Evolutionary conservation across 495 filamentous ascomycete species (phyloP).

Genomic region (Trichoderma erinaceum): DNA sequence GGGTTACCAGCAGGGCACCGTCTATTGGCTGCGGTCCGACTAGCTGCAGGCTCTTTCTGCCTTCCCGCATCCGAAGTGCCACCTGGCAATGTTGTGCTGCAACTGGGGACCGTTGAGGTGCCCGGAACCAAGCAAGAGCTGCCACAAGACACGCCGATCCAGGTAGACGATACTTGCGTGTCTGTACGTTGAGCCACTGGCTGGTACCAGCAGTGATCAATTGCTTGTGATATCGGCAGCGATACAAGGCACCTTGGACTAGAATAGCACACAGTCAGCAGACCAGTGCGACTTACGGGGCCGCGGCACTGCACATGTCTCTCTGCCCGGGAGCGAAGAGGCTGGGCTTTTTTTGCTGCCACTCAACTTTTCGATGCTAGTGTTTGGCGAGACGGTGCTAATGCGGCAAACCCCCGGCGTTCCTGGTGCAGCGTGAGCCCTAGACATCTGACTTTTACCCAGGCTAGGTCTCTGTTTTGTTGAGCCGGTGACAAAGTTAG

Average conservation of each 20-base stretch:
- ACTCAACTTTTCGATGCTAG: no score
- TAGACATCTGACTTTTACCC: no score
- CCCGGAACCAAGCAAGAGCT: neutral
- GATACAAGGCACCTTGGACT: no score
- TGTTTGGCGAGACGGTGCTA: no score
- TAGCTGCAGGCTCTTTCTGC: constrained; percentile 10
- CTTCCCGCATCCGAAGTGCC: constrained; percentile 2
- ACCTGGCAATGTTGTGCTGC: constrained; percentile 14
- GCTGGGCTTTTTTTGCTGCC: neutral
- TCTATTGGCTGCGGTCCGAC: constrained; percentile 2
- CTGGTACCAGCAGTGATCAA: neutral
- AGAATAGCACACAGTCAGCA: neutral
- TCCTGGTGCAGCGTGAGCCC: neutral
- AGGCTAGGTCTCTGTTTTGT: no score
- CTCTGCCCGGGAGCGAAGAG: neutral
- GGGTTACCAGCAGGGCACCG: neutral
- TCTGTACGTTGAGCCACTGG: neutral
- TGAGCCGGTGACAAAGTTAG: no score
- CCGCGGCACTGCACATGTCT: neutral
- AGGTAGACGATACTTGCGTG: neutral
- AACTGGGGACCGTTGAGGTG: neutral
- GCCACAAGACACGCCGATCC: neutral
- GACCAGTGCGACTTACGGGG: neutral
- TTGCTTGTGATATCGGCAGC: no score
- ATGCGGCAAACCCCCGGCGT: neutral